Evolutionary conservation across 306 rosid genomes (phyloP).

Genomic region (Cucurbita argyrosperma): DNA sequence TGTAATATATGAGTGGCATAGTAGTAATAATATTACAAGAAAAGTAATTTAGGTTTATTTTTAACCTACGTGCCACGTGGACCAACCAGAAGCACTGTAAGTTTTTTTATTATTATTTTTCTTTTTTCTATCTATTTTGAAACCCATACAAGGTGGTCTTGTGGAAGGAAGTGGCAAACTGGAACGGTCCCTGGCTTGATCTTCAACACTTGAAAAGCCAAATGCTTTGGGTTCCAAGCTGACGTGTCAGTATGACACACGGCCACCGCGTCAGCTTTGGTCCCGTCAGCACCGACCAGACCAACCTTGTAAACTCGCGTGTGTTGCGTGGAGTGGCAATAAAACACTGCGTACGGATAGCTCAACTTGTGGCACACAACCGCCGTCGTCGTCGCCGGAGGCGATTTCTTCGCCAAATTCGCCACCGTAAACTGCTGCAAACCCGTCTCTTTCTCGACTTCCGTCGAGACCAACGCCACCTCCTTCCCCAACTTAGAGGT

Average conservation of each 20-base stretch:
- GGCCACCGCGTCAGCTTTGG: slow-evolving; percentile 45
- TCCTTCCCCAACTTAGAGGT: slow-evolving; percentile 49
- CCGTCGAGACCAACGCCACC: slow-evolving; percentile 40
- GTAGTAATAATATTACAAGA: neutral
- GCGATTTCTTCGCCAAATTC: slow-evolving; percentile 23
- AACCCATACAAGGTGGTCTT: slow-evolving; percentile 75
- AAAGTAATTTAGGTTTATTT: neutral
- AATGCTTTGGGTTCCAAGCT: slow-evolving; percentile 68
- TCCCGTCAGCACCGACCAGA: slow-evolving; percentile 38
- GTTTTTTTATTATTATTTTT: too few relatives aligned
- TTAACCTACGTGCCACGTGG: neutral
- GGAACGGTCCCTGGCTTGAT: slow-evolving; percentile 70
- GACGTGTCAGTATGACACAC: slow-evolving; percentile 66
- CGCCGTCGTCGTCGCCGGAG: slow-evolving; percentile 3
- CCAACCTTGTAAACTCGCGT: slow-evolving; percentile 35
- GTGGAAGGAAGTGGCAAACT: slow-evolving; percentile 72
- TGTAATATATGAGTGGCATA: neutral
- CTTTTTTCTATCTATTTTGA: neutral
- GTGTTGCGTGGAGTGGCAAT: slow-evolving; percentile 42
- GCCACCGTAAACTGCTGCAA: slow-evolving; percentile 28
- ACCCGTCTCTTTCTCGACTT: slow-evolving; percentile 25
- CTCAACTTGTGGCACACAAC: slow-evolving; percentile 64
- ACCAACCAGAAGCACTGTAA: neutral
- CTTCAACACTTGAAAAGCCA: slow-evolving; percentile 68
- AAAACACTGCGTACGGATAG: slow-evolving; percentile 62